Conservation (phyloP, 331 rosid genomes). For the Dryas integrifolia region DNA sequence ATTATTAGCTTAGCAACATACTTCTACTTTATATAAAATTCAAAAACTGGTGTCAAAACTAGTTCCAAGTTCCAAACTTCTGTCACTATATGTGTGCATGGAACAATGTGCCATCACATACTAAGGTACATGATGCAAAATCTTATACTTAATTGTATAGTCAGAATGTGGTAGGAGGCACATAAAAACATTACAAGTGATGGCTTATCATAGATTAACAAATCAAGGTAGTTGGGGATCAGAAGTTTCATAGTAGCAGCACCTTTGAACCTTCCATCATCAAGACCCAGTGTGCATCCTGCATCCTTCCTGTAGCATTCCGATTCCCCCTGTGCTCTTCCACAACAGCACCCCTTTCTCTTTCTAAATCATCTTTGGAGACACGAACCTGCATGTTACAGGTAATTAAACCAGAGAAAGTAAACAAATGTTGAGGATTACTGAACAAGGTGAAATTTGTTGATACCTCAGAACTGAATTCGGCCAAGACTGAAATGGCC, state of each 20-base stretch:
- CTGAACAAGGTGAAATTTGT: background rate
- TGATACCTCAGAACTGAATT: conserved; percentile 88
- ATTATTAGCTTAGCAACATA: conserved; percentile 1
- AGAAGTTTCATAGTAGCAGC: conserved; percentile 9
- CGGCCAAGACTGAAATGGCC: conserved; percentile 87
- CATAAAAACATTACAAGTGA: background rate
- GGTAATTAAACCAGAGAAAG: conserved; percentile 12
- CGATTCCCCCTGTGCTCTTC: conserved; percentile 87
- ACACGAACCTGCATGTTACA: conserved; percentile 65
- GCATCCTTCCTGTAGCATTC: conserved; percentile 93
- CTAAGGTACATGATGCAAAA: background rate
- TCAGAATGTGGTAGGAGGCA: background rate
- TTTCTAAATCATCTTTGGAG: conserved; percentile 74
- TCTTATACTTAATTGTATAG: background rate
- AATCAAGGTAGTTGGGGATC: background rate
- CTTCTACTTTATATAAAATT: background rate
- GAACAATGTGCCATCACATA: background rate
- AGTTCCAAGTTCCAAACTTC: background rate
- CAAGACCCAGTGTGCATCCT: conserved; percentile 88
- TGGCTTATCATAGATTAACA: background rate
- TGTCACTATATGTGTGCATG: background rate
- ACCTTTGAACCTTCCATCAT: conserved; percentile 97
- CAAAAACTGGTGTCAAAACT: background rate
- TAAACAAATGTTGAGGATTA: background rate
- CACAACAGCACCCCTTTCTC: conserved; percentile 94